These are phyloP conservation scores for Gyromitra esculenta DNA, from an alignment of 2,329 filamentous ascomycete genomes.

Conservation along the genomic window DNA sequence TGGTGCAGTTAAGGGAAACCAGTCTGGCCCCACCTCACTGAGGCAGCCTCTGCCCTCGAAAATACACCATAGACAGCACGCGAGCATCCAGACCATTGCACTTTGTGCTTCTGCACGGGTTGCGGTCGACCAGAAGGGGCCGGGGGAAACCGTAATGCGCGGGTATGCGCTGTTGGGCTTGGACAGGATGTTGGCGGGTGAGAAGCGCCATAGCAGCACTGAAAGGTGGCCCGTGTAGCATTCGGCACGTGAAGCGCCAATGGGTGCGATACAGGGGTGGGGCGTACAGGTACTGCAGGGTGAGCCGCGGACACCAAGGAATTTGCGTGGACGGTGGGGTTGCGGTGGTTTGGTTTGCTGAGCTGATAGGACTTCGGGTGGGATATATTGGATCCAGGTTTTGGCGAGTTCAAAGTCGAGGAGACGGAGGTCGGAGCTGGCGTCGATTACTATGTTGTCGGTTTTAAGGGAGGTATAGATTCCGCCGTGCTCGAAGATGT, in stretches of 20 bases:
- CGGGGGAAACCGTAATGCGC: neutral
- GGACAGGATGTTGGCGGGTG: constrained; percentile 21
- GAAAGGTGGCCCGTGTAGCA: constrained; percentile 8
- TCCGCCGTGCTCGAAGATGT: constrained; percentile 31
- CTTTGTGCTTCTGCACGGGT: constrained; percentile 1
- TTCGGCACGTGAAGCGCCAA: neutral
- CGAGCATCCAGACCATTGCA: constrained; percentile 51
- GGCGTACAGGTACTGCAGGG: constrained; percentile 26
- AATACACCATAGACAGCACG: constrained; percentile 45
- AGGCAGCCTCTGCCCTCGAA: constrained; percentile 34
- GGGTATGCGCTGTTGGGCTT: constrained; percentile 13
- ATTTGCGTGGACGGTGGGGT: neutral
- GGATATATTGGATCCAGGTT: constrained; percentile 44
- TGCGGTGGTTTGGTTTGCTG: neutral
- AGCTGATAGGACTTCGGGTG: constrained; percentile 18
- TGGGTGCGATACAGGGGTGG: constrained; percentile 32
- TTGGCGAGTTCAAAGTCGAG: constrained; percentile 43
- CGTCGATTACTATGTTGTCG: constrained; percentile 43
- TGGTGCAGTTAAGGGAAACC: constrained; percentile 24
- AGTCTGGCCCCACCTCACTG: constrained; percentile 23
- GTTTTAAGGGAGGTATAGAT: constrained; percentile 42
- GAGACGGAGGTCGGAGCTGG: constrained; percentile 11
- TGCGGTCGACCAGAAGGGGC: constrained; percentile 30
- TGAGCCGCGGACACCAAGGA: no score
- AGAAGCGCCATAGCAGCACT: constrained; percentile 8